A percentile compares a stretch with the other conserved stretches of the same genome.
These are phyloP conservation scores for Oryza rufipogon DNA, from an alignment of 176 grass and related monocot genomes.

Conservation along the genomic window DNA sequence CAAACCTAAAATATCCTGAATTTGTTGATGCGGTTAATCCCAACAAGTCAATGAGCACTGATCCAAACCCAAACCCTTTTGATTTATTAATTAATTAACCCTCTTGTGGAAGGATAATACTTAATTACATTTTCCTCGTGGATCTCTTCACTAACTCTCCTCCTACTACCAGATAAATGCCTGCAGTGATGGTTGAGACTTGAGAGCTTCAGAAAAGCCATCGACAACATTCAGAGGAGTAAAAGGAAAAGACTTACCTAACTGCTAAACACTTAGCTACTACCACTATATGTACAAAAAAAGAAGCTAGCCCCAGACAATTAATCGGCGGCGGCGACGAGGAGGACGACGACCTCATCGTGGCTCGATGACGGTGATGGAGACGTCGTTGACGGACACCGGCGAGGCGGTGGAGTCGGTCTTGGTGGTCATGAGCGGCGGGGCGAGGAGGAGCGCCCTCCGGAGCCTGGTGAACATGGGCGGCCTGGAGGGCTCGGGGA, in stretches of 20 bases:
- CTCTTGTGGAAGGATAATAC: not conserved
- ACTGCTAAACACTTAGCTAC: not conserved
- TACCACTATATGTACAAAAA: too few species aligned
- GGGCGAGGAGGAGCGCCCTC: not conserved
- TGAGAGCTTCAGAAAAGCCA: too few species aligned
- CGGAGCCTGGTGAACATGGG: slow-evolving; percentile 45
- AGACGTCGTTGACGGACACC: slow-evolving; percentile 64
- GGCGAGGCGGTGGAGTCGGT: slow-evolving; percentile 39
- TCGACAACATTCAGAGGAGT: not conserved
- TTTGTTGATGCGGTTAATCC: not conserved
- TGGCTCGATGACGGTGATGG: slow-evolving; percentile 62
- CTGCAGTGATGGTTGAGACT: too few species aligned
- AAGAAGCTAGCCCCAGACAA: too few species aligned
- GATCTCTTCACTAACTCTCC: not conserved
- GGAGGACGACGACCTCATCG: slow-evolving; percentile 34
- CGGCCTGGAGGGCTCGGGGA: slow-evolving; percentile 46
- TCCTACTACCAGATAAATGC: not conserved
- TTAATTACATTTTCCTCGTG: not conserved
- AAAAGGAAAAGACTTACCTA: not conserved
- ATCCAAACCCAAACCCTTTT: not conserved
- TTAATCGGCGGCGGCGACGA: too few species aligned
- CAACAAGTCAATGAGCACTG: not conserved
- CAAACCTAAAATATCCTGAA: not conserved
- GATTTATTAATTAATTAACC: not conserved
- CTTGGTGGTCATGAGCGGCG: slow-evolving; percentile 32